Evolutionary conservation across 352 stramenopile species (phyloP).

Genomic region (Phytophthora sp.): DNA sequence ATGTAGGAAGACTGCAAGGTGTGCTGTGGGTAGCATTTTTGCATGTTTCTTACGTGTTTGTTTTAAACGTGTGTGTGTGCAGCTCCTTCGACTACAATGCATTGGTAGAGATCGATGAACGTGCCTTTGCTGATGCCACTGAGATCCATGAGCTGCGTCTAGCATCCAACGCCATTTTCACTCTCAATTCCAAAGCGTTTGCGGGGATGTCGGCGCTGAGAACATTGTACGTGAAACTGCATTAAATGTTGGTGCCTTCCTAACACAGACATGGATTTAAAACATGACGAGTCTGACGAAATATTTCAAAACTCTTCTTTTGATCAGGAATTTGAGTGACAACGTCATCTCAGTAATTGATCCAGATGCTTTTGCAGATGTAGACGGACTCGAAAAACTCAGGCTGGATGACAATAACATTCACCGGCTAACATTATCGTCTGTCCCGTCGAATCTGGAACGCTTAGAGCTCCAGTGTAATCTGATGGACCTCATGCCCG

Average conservation of each 20-base stretch:
- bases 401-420: slow-evolving; percentile 57
- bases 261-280: too few relatives aligned
- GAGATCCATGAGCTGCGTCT: slow-evolving; percentile 58
- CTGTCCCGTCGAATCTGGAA: slow-evolving; percentile 48
- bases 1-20: slow-evolving; percentile 46
- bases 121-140: slow-evolving; percentile 50
- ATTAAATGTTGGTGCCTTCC: neutral
- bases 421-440: slow-evolving; percentile 46
- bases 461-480: slow-evolving; percentile 60
- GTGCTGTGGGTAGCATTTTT: neutral
- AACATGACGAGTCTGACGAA: too few relatives aligned
- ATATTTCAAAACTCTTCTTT: too few relatives aligned
- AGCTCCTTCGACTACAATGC: slow-evolving; percentile 73
- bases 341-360: slow-evolving; percentile 76
- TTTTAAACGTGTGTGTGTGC: slow-evolving; percentile 1
- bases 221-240: slow-evolving; percentile 47
- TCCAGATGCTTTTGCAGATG: slow-evolving; percentile 49
- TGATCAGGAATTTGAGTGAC: slow-evolving; percentile 62
- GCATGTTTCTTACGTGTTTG: slow-evolving; percentile 4
- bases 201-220: slow-evolving; percentile 56
- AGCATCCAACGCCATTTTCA: slow-evolving; percentile 67
- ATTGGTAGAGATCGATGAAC: slow-evolving; percentile 58
- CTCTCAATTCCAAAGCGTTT: slow-evolving; percentile 57
- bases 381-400: slow-evolving; percentile 51
- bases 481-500: slow-evolving; percentile 59